Evolutionary conservation across 169 alveolate genomes (phyloP).

Genomic region (Plasmodium gonderi): DNA sequence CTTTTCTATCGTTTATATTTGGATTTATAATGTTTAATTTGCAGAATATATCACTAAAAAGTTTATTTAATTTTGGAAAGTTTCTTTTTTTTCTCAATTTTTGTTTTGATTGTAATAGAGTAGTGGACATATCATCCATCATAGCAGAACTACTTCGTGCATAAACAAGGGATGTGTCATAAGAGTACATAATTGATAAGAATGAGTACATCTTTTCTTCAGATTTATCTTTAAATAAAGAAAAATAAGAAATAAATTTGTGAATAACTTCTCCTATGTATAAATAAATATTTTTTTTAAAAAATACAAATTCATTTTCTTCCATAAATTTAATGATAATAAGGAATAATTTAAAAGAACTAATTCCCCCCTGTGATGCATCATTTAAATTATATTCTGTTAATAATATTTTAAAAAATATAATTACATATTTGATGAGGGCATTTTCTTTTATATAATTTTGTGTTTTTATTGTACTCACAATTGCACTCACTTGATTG

Average conservation of each 20-base stretch:
- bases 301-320: neutral
- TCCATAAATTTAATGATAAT: neutral
- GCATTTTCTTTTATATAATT: neutral
- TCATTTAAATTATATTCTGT: constrained; percentile 24
- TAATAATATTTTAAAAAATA: constrained; percentile 28
- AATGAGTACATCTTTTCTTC: neutral
- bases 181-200: neutral
- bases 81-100: neutral
- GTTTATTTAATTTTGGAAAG: neutral
- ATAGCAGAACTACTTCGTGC: neutral
- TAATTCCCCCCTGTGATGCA: constrained; percentile 44
- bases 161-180: neutral
- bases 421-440: constrained; percentile 8
- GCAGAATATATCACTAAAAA: constrained; percentile 18
- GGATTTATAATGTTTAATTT: neutral
- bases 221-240: constrained; percentile 21
- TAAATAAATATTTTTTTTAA: neutral
- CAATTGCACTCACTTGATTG: constrained; percentile 25
- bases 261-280: constrained; percentile 47
- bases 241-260: constrained; percentile 21
- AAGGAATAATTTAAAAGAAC: constrained; percentile 21
- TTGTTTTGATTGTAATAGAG: neutral
- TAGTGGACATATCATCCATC: neutral
- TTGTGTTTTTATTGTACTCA: constrained; percentile 31
- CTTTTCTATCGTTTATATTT: neutral